These are phyloP conservation scores for Juglanconis juglandina DNA, from an alignment of 2,329 filamentous ascomycete species.

Conservation along the genomic window DNA sequence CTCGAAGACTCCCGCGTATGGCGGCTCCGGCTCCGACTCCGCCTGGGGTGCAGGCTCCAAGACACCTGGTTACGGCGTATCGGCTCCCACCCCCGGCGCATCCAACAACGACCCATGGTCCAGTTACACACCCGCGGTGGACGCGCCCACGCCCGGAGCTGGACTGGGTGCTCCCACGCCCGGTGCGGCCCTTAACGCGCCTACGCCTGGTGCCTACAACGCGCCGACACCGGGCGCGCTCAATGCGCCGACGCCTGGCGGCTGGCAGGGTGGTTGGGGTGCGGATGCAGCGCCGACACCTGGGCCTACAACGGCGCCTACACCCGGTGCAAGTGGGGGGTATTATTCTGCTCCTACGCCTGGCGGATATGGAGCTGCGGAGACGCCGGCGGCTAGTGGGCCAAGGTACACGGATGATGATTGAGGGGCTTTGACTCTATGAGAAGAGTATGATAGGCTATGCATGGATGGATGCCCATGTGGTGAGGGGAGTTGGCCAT, in stretches of 20 bases:
- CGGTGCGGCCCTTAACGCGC: conserved; percentile 58
- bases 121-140: conserved; percentile 53
- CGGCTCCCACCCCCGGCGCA: conserved; percentile 56
- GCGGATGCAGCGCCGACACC: conserved; percentile 65
- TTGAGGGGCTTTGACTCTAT: conserved; percentile 15
- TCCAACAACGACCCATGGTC: conserved; percentile 57
- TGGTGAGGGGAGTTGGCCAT: too few species aligned
- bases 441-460: too few species aligned
- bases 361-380: conserved; percentile 54
- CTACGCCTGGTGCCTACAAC: conserved; percentile 67
- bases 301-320: conserved; percentile 58
- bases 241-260: conserved; percentile 68
- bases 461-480: too few species aligned
- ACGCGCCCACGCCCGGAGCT: conserved; percentile 66
- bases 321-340: conserved; percentile 62
- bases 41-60: conserved; percentile 68
- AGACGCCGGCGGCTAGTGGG: conserved; percentile 60
- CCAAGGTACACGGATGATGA: conserved; percentile 54
- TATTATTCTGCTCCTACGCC: conserved; percentile 64
- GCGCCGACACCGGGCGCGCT: conserved; percentile 60
- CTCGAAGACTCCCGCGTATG: conserved; percentile 66
- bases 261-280: conserved; percentile 58
- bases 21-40: conserved; percentile 33
- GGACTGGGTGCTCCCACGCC: conserved; percentile 59
- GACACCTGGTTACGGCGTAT: conserved; percentile 69